Evolutionary conservation across 257 asterid genomes (phyloP), one percentile per base, ranked within the genome.

Genomic region (Primulina tabacum): DNA sequence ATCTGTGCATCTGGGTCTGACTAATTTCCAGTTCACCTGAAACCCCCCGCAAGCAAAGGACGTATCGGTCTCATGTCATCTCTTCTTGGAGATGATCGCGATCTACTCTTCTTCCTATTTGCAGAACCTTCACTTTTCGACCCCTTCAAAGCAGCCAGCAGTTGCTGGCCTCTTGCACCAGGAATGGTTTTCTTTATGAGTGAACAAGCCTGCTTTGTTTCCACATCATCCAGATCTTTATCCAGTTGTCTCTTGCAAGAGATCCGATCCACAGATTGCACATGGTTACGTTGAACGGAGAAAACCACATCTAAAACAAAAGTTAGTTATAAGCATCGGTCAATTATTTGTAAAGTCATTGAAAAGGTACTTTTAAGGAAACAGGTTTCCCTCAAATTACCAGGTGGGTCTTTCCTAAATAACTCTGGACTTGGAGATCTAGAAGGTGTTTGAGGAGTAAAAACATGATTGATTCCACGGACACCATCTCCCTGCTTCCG

Each of bases 401-500:
- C 92, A 40, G 88, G 86, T 40, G 88, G 82, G n/a, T 85, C 90
- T 67, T 88, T 86, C 76, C 86, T 77, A 78, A 84, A 84, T 59
- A 86, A 82, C 77, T 90, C 98, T n/a, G 96, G 96, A 74, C 95
- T 88, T 50, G 92, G 82, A 72, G 91, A 86, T 79, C 90, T 80
- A 11, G 64, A 62, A 26, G 76, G 81, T 9, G 72, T 57, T 70
- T 62, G 69, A 20, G 81, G 78, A 56, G 35, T 63, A 58, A 67
- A 69, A 65, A 16, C 77, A 35, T 64, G 34, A 47, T 58, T 26
- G 33, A 55, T 75, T 62, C 69, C 68, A 33, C 52, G 52, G 21
- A 60, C 70, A 50, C 38, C 50, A 24, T 17, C 71, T 33, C 74
- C 75, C 68, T 28, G 73, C n/a, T 26, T 74, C 69, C 30, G 62